These are phyloP conservation scores for Asterophora parasitica DNA, from an alignment of 768 basidiomycete species.

Conservation along the genomic window DNA sequence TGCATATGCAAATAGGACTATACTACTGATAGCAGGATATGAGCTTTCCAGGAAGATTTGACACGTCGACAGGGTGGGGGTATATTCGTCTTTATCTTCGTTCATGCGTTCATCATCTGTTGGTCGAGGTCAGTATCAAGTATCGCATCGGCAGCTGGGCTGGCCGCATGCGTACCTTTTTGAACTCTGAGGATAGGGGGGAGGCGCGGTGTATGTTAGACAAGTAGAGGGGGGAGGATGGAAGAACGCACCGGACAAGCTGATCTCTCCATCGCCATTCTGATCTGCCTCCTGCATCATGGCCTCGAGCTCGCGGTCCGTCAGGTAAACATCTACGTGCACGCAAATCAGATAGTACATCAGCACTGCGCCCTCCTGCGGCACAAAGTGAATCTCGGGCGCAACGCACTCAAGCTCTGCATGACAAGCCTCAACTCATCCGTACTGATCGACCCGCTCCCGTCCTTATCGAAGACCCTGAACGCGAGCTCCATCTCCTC, in stretches of 20 bases:
- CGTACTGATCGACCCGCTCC: constrained; percentile 85
- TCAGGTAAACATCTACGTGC: constrained; percentile 54
- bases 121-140: neutral
- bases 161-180: constrained; percentile 5
- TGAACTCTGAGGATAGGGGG: constrained; percentile 11
- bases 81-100: neutral
- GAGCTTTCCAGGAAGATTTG: neutral
- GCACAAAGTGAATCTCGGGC: neutral
- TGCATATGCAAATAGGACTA: too few relatives aligned
- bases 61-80: too few relatives aligned
- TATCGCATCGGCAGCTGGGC: neutral
- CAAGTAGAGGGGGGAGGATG: neutral
- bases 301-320: constrained; percentile 74
- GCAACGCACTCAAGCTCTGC: constrained; percentile 75
- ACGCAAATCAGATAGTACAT: neutral
- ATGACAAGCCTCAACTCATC: constrained; percentile 92
- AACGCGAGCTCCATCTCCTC: constrained; percentile 47
- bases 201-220: neutral
- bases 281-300: constrained; percentile 91
- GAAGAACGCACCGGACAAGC: constrained; percentile 55
- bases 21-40: too few relatives aligned
- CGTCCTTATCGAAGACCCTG: constrained; percentile 89
- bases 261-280: constrained; percentile 84
- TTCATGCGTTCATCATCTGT: constrained; percentile 10
- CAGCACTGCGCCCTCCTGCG: neutral